Evolutionary conservation across 768 basidiomycete species (phyloP), one percentile per base, ranked within the genome.

Genomic region (Naematelia aurantialba): DNA sequence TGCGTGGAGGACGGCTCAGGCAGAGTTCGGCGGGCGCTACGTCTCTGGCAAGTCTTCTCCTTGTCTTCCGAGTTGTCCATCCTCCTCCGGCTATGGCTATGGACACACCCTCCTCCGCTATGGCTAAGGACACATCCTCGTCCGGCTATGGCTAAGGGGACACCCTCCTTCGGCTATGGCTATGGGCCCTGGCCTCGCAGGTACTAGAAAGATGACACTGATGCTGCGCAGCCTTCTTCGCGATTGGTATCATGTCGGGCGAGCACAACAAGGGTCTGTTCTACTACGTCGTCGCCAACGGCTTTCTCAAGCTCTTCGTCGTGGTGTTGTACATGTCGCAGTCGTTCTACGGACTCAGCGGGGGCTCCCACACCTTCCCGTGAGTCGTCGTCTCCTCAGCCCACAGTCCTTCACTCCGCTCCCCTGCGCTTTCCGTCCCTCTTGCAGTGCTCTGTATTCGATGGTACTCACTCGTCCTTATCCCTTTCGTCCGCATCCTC

Each of bases 261-360:
- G 42, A 46, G 12, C 50, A 65, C 17, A 61, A 65, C 22, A 50
- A 44, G 21, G 42, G 52, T 12, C 25, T 65, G 26, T 56, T 58
- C 45, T 65, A 52, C 45, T 61, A 61, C 45, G 60, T 65, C 56
- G 56, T 58, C n/a, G 63, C 63, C 25, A 65, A 65, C 25, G 62
- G 53, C 5, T 66, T 65, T 21, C 52, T 66, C 54, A 69, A 69
- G 31, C 19, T 62, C 1, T 69, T 64, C 55, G 57, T 69, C 45
- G 58, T 58, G 3, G 55, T 60, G 12, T 30, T 61, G 31, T 69
- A 64, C 55, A 60, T 69, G 61, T 55, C 55, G 21, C 68, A 69
- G 45, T 54, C 52, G 13, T 69, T 69, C 48, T 66, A 66, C 49
- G 68, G 68, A 5, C 39, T 65, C 26, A 22, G 29, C 13, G 60